Conservation (phyloP, 495 filamentous ascomycete genomes). For the Podospora bellae-mahoneyi region DNA sequence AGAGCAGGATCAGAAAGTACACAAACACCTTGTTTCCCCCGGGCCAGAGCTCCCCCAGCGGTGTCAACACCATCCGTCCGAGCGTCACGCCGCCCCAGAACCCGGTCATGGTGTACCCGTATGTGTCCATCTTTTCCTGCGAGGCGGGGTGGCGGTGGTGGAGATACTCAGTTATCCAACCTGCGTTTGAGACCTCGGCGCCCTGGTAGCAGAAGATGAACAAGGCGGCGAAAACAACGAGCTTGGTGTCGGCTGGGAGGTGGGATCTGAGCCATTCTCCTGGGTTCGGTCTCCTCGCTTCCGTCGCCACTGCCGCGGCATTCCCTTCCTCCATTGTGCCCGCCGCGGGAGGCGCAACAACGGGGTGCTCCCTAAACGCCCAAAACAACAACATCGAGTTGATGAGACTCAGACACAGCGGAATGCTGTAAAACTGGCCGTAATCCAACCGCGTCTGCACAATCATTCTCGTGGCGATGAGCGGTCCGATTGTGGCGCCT, state of each 20-base stretch:
- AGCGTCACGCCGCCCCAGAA: slow-evolving; percentile 81
- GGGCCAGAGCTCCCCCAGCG: slow-evolving; percentile 53
- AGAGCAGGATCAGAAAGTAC: slow-evolving; percentile 54
- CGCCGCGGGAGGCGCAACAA: background rate
- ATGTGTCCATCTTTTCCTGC: slow-evolving; percentile 55
- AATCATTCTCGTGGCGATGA: slow-evolving; percentile 67
- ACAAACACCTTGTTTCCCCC: slow-evolving; percentile 69
- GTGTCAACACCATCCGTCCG: slow-evolving; percentile 65
- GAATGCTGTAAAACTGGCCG: slow-evolving; percentile 60
- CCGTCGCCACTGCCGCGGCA: background rate
- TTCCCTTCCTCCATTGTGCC: slow-evolving; percentile 23
- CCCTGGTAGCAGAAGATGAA: slow-evolving; percentile 84
- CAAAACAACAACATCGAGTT: slow-evolving; percentile 51
- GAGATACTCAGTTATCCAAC: slow-evolving; percentile 80
- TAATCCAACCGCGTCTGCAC: slow-evolving; percentile 45
- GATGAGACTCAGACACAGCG: slow-evolving; percentile 47
- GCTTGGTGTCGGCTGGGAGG: slow-evolving; percentile 43
- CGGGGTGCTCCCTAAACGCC: slow-evolving; percentile 55
- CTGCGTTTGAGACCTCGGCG: slow-evolving; percentile 71
- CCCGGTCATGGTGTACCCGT: slow-evolving; percentile 78
- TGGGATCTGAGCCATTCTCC: background rate
- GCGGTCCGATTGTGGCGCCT: slow-evolving; percentile 65
- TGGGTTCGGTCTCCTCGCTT: background rate
- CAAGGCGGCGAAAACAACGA: slow-evolving; percentile 64
- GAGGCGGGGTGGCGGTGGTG: slow-evolving; percentile 56